Conservation (phyloP, 768 basidiomycete species). For the Boletales sp. region DNA sequence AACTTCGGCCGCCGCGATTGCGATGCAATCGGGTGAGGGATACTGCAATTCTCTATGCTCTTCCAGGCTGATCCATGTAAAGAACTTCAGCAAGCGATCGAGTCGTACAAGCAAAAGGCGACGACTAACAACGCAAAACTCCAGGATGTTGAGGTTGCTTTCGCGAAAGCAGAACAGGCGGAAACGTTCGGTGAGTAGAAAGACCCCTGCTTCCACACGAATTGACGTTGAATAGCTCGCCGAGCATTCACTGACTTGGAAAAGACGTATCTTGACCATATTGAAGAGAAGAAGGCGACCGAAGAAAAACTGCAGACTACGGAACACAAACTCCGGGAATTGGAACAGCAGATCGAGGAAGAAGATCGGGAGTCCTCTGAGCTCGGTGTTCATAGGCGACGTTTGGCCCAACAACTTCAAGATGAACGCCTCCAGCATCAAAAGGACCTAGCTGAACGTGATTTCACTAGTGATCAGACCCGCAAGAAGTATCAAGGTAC, state of each 20-base stretch:
- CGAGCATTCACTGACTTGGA: slow-evolving; percentile 61
- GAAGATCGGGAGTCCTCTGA: slow-evolving; percentile 67
- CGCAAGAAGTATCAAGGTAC: slow-evolving; percentile 84
- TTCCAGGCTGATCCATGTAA: slow-evolving; percentile 1
- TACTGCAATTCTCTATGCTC: neutral
- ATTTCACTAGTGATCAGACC: slow-evolving; percentile 75
- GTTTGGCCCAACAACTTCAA: slow-evolving; percentile 72
- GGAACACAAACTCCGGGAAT: slow-evolving; percentile 52
- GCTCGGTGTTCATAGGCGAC: slow-evolving; percentile 57
- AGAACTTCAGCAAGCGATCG: slow-evolving; percentile 64
- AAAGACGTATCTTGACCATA: slow-evolving; percentile 48
- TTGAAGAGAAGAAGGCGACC: slow-evolving; percentile 49
- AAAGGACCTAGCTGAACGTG: slow-evolving; percentile 76
- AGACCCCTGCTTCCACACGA: neutral
- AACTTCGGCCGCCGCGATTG: slow-evolving; percentile 52
- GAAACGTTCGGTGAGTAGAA: slow-evolving; percentile 54
- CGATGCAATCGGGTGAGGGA: slow-evolving; percentile 53
- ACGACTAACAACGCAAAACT: slow-evolving; percentile 54
- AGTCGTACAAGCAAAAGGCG: slow-evolving; percentile 63
- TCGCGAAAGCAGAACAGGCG: slow-evolving; percentile 59
- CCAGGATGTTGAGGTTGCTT: slow-evolving; percentile 65
- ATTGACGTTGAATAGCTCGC: slow-evolving; percentile 42
- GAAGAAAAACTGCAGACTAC: slow-evolving; percentile 48
- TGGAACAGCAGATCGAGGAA: slow-evolving; percentile 62
- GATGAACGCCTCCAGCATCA: slow-evolving; percentile 75